phyloP scores from a whole-genome alignment of 164 flowering plant genomes.

The Santalum album region DNA sequence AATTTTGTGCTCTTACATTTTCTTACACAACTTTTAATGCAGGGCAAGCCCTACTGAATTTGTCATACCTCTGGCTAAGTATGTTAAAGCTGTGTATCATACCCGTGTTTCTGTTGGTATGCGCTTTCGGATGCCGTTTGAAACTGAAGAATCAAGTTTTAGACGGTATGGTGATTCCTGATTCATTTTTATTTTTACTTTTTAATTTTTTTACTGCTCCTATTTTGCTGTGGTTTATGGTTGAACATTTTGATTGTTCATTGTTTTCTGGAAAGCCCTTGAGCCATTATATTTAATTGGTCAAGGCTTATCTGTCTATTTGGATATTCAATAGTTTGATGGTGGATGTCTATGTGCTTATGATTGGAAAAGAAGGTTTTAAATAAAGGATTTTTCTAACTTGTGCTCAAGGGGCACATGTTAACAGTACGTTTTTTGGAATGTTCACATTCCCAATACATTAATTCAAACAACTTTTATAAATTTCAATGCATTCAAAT shows the following conservation, averaged over 20 bases:
- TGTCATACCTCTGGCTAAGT: slow-evolving; percentile 75
- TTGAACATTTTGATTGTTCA: background rate
- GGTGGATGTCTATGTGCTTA: no score
- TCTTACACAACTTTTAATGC: slow-evolving; percentile 14
- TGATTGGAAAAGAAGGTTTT: no score
- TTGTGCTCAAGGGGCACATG: no score
- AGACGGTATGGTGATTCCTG: slow-evolving; percentile 45
- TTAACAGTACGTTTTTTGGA: no score
- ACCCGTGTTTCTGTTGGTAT: slow-evolving; percentile 94
- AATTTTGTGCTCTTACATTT: background rate
- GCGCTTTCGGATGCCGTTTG: slow-evolving; percentile 93
- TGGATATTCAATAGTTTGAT: no score
- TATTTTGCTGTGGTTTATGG: background rate
- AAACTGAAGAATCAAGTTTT: slow-evolving; percentile 89
- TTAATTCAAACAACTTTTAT: no score
- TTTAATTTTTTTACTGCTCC: background rate
- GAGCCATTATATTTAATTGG: no score
- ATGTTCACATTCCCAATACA: no score
- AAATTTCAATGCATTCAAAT: no score
- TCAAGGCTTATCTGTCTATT: no score
- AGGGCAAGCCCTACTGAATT: slow-evolving; percentile 95
- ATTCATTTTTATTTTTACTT: background rate
- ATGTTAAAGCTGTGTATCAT: slow-evolving; percentile 75
- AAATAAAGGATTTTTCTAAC: no score
- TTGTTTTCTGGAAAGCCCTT: no score